phyloP scores from a whole-genome alignment of 2,329 filamentous ascomycete species.

The Beauveria sp. region DNA sequence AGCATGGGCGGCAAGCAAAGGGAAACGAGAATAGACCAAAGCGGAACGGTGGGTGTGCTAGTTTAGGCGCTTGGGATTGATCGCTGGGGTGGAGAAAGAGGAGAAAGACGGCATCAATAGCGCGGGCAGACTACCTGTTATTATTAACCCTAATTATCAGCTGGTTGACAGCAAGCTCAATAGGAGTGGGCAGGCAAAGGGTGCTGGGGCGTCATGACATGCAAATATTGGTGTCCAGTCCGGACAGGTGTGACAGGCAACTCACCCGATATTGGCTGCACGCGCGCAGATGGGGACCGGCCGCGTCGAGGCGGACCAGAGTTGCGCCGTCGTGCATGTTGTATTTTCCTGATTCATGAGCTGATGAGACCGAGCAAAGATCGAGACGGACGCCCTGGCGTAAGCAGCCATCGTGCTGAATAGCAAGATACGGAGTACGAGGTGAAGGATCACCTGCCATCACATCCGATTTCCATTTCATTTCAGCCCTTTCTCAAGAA shows the following conservation, averaged over 20 bases:
- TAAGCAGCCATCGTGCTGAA: too few species aligned
- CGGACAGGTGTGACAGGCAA: too few species aligned
- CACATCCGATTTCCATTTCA: too few species aligned
- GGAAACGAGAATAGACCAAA: not conserved
- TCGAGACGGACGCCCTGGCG: not conserved
- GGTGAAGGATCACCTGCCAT: too few species aligned
- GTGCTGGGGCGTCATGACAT: not conserved
- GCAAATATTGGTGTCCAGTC: too few species aligned
- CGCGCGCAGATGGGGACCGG: not conserved
- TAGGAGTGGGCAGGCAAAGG: not conserved
- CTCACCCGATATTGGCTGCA: not conserved
- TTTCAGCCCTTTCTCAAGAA: not conserved
- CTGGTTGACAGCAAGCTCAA: not conserved
- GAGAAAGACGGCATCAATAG: not conserved
- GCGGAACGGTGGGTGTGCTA: not conserved
- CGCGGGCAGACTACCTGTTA: not conserved
- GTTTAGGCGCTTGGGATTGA: not conserved
- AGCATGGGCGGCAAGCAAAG: not conserved
- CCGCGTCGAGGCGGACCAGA: not conserved
- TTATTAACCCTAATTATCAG: not conserved
- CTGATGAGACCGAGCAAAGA: not conserved
- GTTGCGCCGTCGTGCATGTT: not conserved
- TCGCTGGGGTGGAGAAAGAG: not conserved
- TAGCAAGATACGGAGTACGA: not conserved
- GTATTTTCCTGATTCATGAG: not conserved